phyloP scores from a whole-genome alignment of 2,329 filamentous ascomycete genomes.

The Trichoderma sp. region DNA sequence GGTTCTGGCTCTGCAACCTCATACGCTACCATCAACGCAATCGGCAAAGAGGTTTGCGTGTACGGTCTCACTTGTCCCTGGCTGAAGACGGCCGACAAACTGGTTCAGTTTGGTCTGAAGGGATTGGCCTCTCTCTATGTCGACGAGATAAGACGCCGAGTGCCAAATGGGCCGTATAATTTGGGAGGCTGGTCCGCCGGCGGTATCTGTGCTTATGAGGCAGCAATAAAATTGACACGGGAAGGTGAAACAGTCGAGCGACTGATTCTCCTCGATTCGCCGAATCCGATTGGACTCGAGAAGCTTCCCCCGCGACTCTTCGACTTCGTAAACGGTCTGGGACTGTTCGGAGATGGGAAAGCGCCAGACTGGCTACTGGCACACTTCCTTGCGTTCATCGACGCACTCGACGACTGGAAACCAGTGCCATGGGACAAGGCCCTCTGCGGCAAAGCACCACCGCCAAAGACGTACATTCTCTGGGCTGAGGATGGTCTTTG shows the following conservation, averaged over 20 bases:
- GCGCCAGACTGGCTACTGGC: constrained; percentile 71
- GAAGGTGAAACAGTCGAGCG: constrained; percentile 59
- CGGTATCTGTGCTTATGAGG: constrained; percentile 70
- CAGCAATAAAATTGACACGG: constrained; percentile 60
- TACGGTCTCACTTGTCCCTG: constrained; percentile 62
- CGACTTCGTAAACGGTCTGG: constrained; percentile 71
- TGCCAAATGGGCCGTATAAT: constrained; percentile 67
- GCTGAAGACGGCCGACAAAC: constrained; percentile 60
- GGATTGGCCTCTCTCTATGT: constrained; percentile 52
- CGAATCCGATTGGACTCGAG: constrained; percentile 67
- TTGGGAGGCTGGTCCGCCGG: constrained; percentile 76
- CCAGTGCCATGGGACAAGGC: constrained; percentile 57
- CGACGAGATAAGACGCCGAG: constrained; percentile 69
- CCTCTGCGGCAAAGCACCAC: constrained; percentile 44
- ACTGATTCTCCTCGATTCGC: constrained; percentile 66
- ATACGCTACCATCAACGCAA: constrained; percentile 48
- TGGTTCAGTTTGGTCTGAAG: constrained; percentile 20
- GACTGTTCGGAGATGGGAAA: constrained; percentile 66
- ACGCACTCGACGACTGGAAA: constrained; percentile 68
- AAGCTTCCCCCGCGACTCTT: constrained; percentile 63
- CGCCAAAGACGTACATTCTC: constrained; percentile 64
- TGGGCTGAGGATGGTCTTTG: constrained; percentile 76
- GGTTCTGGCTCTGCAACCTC: constrained; percentile 66
- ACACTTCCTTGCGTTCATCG: constrained; percentile 70
- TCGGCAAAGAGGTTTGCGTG: constrained; percentile 52